A percentile compares a stretch with the other conserved stretches of the same genome.
phyloP scores from a whole-genome alignment of 192 early-diverging fungal genomes.

The Backusella parvicylindrica region DNA sequence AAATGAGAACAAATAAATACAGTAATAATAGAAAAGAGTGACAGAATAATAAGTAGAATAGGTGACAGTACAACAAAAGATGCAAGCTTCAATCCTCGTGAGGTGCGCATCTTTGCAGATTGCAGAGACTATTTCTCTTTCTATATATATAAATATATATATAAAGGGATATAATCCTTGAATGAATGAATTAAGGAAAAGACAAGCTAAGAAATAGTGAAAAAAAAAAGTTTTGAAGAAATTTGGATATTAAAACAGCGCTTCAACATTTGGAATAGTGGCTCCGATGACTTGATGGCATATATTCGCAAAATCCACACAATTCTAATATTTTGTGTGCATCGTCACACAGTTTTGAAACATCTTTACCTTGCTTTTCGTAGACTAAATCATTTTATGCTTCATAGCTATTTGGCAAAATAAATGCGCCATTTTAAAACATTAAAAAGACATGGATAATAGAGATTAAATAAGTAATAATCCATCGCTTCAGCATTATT shows the following conservation, averaged over 20 bases:
- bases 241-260: not conserved
- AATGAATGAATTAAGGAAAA: not conserved
- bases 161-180: not conserved
- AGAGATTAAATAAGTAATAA: too few relatives aligned
- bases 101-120: constrained; percentile 7
- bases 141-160: not conserved
- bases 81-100: constrained; percentile 7
- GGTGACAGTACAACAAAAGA: constrained; percentile 6
- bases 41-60: constrained; percentile 5
- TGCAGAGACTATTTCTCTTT: not conserved
- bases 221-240: not conserved
- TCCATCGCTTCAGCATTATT: too few relatives aligned
- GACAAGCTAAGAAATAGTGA: not conserved
- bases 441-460: too few relatives aligned
- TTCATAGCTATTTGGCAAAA: not conserved
- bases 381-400: not conserved
- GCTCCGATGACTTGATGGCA: not conserved
- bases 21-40: not conserved
- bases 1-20: constrained; percentile 7
- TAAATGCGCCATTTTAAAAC: too few relatives aligned
- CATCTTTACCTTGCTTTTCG: not conserved
- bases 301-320: not conserved
- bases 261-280: not conserved
- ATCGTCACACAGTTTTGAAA: not conserved
- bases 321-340: not conserved